Percentiles rank a stretch among this genome's conserved stretches.
Evolutionary conservation across 1,284 basidiomycete species (phyloP).

Genomic region (Neotropicomus parvogracilis): DNA sequence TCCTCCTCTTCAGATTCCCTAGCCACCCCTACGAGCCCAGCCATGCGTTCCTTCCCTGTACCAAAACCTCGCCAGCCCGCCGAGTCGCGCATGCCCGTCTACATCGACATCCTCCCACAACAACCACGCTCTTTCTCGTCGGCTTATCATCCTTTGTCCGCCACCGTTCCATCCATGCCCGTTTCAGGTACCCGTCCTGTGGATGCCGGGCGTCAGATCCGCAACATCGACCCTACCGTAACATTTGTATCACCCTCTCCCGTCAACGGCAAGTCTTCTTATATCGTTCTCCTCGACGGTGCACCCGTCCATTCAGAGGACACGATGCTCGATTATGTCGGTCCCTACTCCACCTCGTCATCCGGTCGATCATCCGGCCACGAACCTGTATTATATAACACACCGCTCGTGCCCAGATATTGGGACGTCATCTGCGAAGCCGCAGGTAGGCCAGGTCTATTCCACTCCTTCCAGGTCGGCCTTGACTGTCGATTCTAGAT

Average conservation of each 20-base stretch:
- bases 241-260: conserved; percentile 49
- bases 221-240: conserved; percentile 58
- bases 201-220: conserved; percentile 48
- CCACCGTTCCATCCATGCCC: conserved; percentile 14
- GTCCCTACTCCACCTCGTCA: conserved; percentile 27
- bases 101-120: conserved; percentile 55
- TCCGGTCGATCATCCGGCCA: conserved; percentile 28
- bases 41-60: conserved; percentile 21
- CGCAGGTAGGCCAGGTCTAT: conserved; percentile 40
- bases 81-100: conserved; percentile 45
- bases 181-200: conserved; percentile 35
- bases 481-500: conserved; percentile 33
- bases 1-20: conserved; percentile 38
- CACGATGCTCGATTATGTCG: conserved; percentile 40
- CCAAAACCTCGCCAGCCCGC: conserved; percentile 24
- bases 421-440: conserved; percentile 55
- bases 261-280: conserved; percentile 49
- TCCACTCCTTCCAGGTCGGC: background rate
- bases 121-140: conserved; percentile 19
- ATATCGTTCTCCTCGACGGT: conserved; percentile 50
- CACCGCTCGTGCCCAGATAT: conserved; percentile 54
- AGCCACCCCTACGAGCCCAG: conserved; percentile 34
- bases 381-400: conserved; percentile 50
- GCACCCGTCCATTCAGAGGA: conserved; percentile 48
- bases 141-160: conserved; percentile 13